A percentile compares a stretch with the other conserved stretches of the same genome.
Evolutionary conservation across 2,329 filamentous ascomycete species (phyloP).

Genomic region (Phialophora tarda): DNA sequence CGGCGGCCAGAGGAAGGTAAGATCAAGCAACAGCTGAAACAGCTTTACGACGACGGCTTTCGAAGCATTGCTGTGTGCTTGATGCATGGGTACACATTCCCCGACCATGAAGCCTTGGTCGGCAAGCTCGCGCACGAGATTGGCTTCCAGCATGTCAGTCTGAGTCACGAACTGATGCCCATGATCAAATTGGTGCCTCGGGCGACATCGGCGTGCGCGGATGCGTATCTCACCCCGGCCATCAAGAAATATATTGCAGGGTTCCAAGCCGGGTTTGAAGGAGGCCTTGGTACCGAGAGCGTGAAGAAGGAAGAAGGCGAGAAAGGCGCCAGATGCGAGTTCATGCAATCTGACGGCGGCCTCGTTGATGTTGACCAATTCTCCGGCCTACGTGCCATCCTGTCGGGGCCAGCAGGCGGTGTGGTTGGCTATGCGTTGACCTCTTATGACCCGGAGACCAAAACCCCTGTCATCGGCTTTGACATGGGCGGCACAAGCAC

Average conservation of each 20-base stretch:
- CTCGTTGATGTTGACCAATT: constrained; percentile 67
- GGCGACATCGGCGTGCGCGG: constrained; percentile 77
- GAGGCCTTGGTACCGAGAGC: constrained; percentile 76
- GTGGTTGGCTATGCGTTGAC: constrained; percentile 93
- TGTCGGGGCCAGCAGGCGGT: constrained; percentile 90
- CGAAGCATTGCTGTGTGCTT: constrained; percentile 85
- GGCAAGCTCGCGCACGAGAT: constrained; percentile 78
- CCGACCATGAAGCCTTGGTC: constrained; percentile 79
- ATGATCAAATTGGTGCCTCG: constrained; percentile 83
- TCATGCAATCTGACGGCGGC: constrained; percentile 90
- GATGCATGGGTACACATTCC: constrained; percentile 92
- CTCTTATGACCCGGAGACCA: constrained; percentile 82
- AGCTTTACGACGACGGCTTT: constrained; percentile 72
- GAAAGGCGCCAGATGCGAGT: constrained; percentile 82
- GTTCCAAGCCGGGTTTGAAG: constrained; percentile 79
- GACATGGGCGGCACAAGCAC: constrained; percentile 96
- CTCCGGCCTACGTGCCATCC: constrained; percentile 82
- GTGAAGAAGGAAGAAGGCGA: constrained; percentile 69
- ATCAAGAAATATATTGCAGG: constrained; percentile 78
- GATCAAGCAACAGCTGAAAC: constrained; percentile 65
- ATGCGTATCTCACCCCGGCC: constrained; percentile 79
- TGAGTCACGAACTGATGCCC: constrained; percentile 81
- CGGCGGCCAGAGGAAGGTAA: constrained; percentile 62
- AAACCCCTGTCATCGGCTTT: constrained; percentile 87
- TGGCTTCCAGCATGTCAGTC: constrained; percentile 80